Conservation (phyloP, 352 stramenopile species). For the Pelagophyceae sp. region DNA sequence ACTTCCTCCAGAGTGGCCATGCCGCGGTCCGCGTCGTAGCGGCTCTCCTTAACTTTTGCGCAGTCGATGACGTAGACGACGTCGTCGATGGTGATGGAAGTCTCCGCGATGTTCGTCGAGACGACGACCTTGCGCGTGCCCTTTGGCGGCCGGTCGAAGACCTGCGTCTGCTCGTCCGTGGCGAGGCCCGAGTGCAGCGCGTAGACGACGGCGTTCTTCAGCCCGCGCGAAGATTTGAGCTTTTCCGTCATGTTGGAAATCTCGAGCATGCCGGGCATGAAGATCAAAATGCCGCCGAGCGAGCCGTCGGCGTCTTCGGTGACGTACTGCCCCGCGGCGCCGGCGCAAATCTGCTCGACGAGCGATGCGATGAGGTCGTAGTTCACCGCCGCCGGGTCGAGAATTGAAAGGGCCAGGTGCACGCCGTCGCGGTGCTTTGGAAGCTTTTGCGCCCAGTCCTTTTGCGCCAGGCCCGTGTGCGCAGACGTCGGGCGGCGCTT, state of each 20-base stretch:
- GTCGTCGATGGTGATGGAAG: constrained; percentile 85
- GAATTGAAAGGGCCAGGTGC: constrained; percentile 59
- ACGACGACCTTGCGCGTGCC: constrained; percentile 79
- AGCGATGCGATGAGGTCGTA: constrained; percentile 73
- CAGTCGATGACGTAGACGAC: constrained; percentile 60
- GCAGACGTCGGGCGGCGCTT: constrained; percentile 23
- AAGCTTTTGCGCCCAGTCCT: constrained; percentile 42
- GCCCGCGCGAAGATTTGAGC: background rate
- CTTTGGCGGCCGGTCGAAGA: constrained; percentile 69
- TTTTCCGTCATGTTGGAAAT: constrained; percentile 49
- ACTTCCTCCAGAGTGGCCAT: constrained; percentile 58
- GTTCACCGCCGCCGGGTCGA: constrained; percentile 81
- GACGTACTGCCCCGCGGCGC: constrained; percentile 78
- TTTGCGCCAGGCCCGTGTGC: constrained; percentile 38
- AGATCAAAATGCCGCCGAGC: constrained; percentile 82
- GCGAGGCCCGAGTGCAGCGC: constrained; percentile 85
- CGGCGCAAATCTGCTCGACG: constrained; percentile 70
- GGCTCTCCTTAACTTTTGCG: constrained; percentile 51
- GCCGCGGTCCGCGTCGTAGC: constrained; percentile 53
- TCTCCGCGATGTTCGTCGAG: constrained; percentile 92
- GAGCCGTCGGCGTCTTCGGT: constrained; percentile 37
- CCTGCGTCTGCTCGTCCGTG: constrained; percentile 77
- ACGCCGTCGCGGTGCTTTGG: constrained; percentile 72
- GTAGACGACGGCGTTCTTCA: constrained; percentile 35
- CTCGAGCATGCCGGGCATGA: constrained; percentile 89